Base-by-base conservation (phyloP, 1,284 basidiomycete species). In the Apiotrichum sp. region DNA sequence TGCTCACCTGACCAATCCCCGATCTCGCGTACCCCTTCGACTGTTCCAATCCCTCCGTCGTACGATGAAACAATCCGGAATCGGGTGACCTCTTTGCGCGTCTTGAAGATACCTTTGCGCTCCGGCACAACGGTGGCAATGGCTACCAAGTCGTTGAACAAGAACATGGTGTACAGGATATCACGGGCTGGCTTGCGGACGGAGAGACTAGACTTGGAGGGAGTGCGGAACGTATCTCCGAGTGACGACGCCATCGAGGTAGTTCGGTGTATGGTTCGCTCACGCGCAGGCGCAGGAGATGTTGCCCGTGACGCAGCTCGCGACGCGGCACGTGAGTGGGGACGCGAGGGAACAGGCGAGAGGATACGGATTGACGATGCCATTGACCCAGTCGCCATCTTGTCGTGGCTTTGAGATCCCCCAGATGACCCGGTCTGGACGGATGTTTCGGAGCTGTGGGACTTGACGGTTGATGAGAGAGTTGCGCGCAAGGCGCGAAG, bases 71-170 rank as follows among this genome's bases (percentile, higher is more conserved):
- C 36, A 3, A 75, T 60, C 35, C 59, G 59, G 22, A 61, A 47
- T n/a, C 63, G 58, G 50, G 67, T 45, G 9, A 45, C 47, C 51
- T 64, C 59, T 58, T 65, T 68, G 33, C 58, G 50, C 8, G 58
- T 40, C 32, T 63, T 63, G 56, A 71, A 61, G 10, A 69, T 48
- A 31, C 50, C 55, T 5, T 43, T 40, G 45, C 61, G 57, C 14
- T 66, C 74, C 43, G 57, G 64, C 22, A 65, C 41, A 9, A 71
- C 71, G 33, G 73, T 73, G 14, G 80, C 78, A 22, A 88, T 66
- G 34, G 88, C 63, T 29, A 88, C 69, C 39, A 88, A 63, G 75
- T 89, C 87, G 40, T 83, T 83, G 69, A 89, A 88, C 7, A 89
- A 78, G 53, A 87, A 80, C 44, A 80, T 79, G 6, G 64, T 66